Base-by-base conservation (phyloP, 176 grass and related monocot species). In the Thinopyrum elongatum region DNA sequence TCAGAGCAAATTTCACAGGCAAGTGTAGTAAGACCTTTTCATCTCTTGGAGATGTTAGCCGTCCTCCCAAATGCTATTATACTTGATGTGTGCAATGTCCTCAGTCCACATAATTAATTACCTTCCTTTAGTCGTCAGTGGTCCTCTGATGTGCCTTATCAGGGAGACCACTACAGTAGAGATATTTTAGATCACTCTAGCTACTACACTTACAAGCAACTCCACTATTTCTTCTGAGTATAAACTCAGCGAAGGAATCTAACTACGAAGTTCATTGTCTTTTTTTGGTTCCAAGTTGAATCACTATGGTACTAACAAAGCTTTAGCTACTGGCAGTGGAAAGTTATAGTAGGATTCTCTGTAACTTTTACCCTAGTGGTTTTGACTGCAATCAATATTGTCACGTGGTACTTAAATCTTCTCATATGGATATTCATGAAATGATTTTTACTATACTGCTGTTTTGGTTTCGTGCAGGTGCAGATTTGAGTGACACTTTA, bases 1-100 rank as follows among this genome's bases (percentile, higher is more conserved):
- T 94, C 79, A 95, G 76, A 94, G 87, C 92, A 78, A 99, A 96
- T 84, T 99, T 96, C 82, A 90, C 88, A 61, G 94, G 97, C 92
- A 84, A 91, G 25, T 16, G 5, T 81, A 87, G 38, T 10, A 51
- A 13, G 36, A 76, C 6, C 25, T 67, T 90, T 68, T 76, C 19
- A 61, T 51, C 66, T 19, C 26, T 7, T 7, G 10, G 27, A n/a
- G 17, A 16, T 53, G 22, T 76, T 71, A 89, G 12, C 22, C 59
- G 69, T 39, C 28, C 5, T 74, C 23, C 27, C 59, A 28, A 13
- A 41, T 57, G 25, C 60, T 65, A 2, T 42, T 15, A 64, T 77
- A 55, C 33, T 61, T 82, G 53, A 80, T 44, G 29, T 69, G 19
- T 61, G 36, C 69, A 59, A 25, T 39, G n/a, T 79, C 11, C 31